These are phyloP conservation scores for Posidonia australis DNA, from an alignment of 106 monocot genomes.

Conservation along the genomic window DNA sequence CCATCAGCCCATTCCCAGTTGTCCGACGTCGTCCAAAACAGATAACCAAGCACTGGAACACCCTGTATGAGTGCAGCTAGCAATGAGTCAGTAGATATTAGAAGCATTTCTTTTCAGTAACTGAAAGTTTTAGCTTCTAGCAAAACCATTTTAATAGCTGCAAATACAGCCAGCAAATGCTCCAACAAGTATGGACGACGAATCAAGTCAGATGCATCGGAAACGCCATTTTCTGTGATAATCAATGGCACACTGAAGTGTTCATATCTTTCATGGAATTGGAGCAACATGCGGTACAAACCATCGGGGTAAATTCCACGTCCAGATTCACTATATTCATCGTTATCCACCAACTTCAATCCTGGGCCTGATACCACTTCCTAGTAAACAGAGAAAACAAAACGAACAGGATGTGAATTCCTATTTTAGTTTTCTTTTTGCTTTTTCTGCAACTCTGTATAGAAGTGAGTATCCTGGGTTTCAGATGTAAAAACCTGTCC, in stretches of 20 bases:
- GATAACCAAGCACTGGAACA: constrained; percentile 77
- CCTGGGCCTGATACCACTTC: constrained; percentile 82
- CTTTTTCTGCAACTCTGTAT: neutral
- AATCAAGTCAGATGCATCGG: constrained; percentile 92
- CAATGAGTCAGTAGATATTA: neutral
- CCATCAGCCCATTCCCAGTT: constrained; percentile 99
- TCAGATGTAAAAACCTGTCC: constrained; percentile 87
- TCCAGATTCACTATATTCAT: constrained; percentile 96
- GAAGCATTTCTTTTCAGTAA: neutral
- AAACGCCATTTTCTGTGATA: constrained; percentile 89
- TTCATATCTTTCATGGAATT: constrained; percentile 85
- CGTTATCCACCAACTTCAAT: constrained; percentile 67
- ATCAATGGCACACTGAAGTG: constrained; percentile 75
- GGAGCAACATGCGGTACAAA: constrained; percentile 61
- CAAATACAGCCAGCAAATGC: constrained; percentile 76
- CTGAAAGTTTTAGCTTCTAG: neutral
- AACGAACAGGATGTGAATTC: no score
- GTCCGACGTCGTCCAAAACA: constrained; percentile 98
- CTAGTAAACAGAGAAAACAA: constrained; percentile 28
- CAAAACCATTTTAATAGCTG: constrained; percentile 71
- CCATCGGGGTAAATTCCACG: constrained; percentile 94
- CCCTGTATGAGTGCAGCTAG: constrained; percentile 37
- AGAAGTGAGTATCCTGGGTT: neutral
- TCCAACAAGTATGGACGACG: constrained; percentile 82
- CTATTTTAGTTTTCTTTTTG: neutral